A percentile compares a stretch with the other conserved stretches of the same genome.
Conservation (phyloP, 208 protist genomes). For the Acanthamoeba sp. region DNA sequence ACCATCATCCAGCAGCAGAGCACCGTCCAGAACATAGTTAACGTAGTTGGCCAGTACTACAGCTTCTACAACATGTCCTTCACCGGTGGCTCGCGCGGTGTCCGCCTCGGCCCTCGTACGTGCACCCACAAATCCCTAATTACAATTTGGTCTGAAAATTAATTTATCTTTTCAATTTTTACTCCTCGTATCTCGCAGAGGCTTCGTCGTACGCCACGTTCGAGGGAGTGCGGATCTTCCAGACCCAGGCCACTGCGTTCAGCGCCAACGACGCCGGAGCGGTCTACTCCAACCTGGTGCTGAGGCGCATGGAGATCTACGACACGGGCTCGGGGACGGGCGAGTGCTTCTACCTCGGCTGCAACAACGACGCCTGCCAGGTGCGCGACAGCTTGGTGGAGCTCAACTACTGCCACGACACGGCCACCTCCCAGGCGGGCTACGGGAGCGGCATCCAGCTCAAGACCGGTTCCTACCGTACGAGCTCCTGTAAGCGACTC, state of each 20-base stretch:
- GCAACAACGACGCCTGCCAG: not conserved
- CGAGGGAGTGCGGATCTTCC: not conserved
- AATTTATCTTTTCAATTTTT: not conserved
- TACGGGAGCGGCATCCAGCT: slow-evolving; percentile 31
- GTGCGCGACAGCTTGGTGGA: not conserved
- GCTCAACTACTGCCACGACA: slow-evolving; percentile 58
- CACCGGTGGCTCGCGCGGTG: not conserved
- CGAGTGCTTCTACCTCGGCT: slow-evolving; percentile 25
- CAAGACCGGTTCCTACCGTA: slow-evolving; percentile 28
- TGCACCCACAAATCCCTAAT: too few species aligned
- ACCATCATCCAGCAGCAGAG: not conserved
- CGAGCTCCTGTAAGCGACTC: not conserved
- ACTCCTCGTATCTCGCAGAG: not conserved
- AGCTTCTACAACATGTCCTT: slow-evolving; percentile 45
- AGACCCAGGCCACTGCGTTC: not conserved
- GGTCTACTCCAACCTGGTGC: not conserved
- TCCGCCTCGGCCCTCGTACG: not conserved
- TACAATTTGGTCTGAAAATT: too few species aligned
- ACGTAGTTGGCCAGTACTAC: not conserved
- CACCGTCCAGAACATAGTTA: not conserved
- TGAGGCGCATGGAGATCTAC: slow-evolving; percentile 36
- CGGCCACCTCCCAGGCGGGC: not conserved
- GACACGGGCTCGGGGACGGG: not conserved
- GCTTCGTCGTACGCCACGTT: not conserved
- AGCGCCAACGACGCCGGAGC: not conserved